Evolutionary conservation across 2,329 filamentous ascomycete species (phyloP).

Genomic region (Colletotrichum falcatum): DNA sequence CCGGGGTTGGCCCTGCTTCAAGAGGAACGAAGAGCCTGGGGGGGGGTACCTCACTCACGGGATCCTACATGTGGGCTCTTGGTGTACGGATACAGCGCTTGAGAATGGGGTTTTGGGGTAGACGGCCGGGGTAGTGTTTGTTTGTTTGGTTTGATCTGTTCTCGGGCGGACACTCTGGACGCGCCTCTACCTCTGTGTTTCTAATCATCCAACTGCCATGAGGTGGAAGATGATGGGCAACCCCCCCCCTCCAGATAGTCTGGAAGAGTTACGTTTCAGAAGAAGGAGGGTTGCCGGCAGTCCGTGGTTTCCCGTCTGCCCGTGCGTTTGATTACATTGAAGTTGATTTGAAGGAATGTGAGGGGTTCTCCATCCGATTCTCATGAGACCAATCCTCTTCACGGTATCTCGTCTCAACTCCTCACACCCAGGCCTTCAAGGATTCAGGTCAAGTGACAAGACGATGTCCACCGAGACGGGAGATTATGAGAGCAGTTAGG

Average conservation of each 20-base stretch:
- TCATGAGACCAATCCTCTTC: not conserved
- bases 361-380: conserved; percentile 17
- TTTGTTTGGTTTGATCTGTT: conserved; percentile 19
- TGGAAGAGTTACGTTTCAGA: conserved; percentile 23
- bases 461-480: not conserved
- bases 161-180: not conserved
- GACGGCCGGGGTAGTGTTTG: not conserved
- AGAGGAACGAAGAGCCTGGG: not conserved
- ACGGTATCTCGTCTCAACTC: not conserved
- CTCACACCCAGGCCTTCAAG: not conserved
- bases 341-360: conserved; percentile 30
- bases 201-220: not conserved
- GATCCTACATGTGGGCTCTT: not conserved
- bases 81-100: not conserved
- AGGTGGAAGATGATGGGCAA: not conserved
- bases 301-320: conserved; percentile 10
- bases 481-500: conserved; percentile 40
- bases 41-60: not conserved
- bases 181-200: not conserved
- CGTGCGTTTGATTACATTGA: conserved; percentile 20
- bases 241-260: conserved; percentile 12
- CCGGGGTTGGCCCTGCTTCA: conserved; percentile 32
- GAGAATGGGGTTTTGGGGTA: not conserved
- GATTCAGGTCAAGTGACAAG: not conserved
- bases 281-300: conserved; percentile 13